phyloP scores from a whole-genome alignment of 2,329 filamentous ascomycete species.

The Coniella vitis region DNA sequence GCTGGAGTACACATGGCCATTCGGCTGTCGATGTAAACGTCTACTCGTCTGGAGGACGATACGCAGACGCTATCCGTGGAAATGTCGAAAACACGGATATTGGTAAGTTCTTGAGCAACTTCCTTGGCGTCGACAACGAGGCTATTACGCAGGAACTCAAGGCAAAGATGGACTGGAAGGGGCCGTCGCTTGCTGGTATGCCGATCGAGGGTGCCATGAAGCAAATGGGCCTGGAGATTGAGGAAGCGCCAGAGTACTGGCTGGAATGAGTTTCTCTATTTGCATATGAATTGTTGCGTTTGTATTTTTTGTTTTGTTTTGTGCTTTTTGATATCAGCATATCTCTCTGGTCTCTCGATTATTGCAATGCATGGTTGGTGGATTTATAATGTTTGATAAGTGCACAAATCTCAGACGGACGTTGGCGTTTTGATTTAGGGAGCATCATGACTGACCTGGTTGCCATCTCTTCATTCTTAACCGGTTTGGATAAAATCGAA shows the following conservation, averaged over 20 bases:
- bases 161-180: constrained; percentile 37
- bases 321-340: no score
- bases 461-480: no score
- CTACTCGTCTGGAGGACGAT: constrained; percentile 68
- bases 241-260: constrained; percentile 8
- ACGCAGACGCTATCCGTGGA: constrained; percentile 60
- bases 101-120: constrained; percentile 72
- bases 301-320: no score
- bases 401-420: no score
- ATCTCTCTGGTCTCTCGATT: no score
- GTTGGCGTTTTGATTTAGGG: no score
- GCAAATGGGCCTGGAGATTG: constrained; percentile 6
- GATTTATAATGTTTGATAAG: no score
- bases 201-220: constrained; percentile 2
- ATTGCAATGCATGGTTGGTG: no score
- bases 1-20: constrained; percentile 93
- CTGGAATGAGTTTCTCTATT: background rate
- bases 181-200: constrained; percentile 10
- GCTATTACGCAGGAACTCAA: constrained; percentile 69
- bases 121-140: constrained; percentile 73
- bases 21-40: constrained; percentile 94
- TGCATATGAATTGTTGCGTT: no score
- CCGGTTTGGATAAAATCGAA: no score
- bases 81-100: constrained; percentile 96
- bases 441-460: no score